Conservation (phyloP, 768 basidiomycete genomes). For the Naganishia kalamii region DNA sequence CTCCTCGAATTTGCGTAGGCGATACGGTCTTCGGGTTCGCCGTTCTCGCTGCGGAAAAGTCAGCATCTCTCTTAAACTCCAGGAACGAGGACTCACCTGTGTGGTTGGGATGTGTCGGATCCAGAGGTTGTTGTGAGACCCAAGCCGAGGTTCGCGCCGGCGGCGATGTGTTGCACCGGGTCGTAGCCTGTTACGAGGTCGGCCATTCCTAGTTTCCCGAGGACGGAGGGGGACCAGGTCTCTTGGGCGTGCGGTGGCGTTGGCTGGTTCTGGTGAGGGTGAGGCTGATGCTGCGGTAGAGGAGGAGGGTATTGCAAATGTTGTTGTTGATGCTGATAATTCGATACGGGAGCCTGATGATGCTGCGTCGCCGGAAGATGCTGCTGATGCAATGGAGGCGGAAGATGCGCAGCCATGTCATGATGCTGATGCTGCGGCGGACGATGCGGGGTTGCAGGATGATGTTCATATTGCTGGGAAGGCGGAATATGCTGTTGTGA, state of each 20-base stretch:
- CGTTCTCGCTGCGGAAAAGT: not conserved
- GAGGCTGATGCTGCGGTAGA: not conserved
- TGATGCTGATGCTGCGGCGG: not conserved
- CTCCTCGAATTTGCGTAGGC: too few relatives aligned
- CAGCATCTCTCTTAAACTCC: too few relatives aligned
- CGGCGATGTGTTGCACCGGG: slow-evolving; percentile 11
- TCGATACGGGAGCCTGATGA: not conserved
- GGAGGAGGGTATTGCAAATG: not conserved
- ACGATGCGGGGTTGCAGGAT: not conserved
- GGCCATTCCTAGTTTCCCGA: slow-evolving; percentile 2
- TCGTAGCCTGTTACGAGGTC: slow-evolving; percentile 16
- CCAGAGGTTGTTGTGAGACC: too few relatives aligned
- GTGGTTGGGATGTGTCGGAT: too few relatives aligned
- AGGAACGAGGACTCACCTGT: too few relatives aligned
- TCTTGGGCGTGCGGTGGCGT: not conserved
- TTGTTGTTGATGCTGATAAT: too few relatives aligned
- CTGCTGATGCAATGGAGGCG: not conserved
- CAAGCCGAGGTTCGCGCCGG: not conserved
- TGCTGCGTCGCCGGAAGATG: not conserved
- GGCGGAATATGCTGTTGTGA: not conserved
- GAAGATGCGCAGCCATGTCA: not conserved
- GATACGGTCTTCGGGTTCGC: too few relatives aligned
- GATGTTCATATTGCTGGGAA: not conserved
- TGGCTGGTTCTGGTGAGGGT: not conserved
- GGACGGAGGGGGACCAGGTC: not conserved